Evolutionary conservation across 306 rosid species (phyloP), one percentile per base, ranked within the genome.

Genomic region (Psophocarpus tetragonolobus): DNA sequence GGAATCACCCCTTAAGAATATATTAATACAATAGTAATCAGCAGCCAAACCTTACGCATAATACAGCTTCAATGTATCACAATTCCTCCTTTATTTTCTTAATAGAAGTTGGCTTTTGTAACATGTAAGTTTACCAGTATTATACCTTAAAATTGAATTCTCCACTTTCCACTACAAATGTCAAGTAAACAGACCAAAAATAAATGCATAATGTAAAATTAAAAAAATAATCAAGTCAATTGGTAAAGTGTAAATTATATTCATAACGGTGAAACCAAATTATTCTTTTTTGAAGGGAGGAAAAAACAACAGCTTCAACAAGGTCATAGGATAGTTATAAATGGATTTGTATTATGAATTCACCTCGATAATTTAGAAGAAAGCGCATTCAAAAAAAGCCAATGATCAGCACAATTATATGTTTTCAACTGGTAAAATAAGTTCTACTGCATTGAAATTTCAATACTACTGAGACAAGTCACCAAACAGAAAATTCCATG

Each of bases 291-390:
- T 35, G 38, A 33, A 20, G 12, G 7, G 21, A 17, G 41, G 27
- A 14, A n/a, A 50, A 51, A 51, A 26, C 3, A 35, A 15, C n/a
- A 38, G 33, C 21, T 66, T 76, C 15, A 39, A 57, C 58, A 18
- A 48, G 58, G 58, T 50, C 35, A 70, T 48, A 51, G 36, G 21
- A 61, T 50, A 36, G 44, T 57, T 47, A 77, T n/a, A 77, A 65
- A 56, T 42, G 70, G 44, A 51, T 42, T 30, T 32, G 53, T 57
- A 27, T 7, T 33, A 8, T 17, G 62, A 13, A 45, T 32, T 35
- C 24, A 24, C 27, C 6, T 35, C 20, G 14, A 74, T 6, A 21
- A 61, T 47, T 45, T 68, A 68, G 27, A 23, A 80, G 35, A 57
- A 44, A 74, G 54, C 65, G 13, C 45, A 17, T 57, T 56, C 45